These are phyloP conservation scores for Bruguiera hainesii DNA, from an alignment of 441 rosid genomes.

Conservation along the genomic window DNA sequence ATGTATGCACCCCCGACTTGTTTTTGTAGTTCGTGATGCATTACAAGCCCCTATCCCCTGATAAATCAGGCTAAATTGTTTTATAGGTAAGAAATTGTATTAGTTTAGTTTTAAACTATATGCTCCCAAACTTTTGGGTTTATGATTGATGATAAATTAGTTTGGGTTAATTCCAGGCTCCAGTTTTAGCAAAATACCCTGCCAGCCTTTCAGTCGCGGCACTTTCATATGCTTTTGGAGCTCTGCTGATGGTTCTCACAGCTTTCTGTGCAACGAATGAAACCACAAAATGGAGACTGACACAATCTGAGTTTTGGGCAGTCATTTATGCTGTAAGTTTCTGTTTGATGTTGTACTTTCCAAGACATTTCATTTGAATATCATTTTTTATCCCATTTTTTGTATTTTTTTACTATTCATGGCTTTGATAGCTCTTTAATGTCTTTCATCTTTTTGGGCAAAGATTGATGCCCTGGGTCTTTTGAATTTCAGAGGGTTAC, in stretches of 20 bases:
- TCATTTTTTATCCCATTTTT: not conserved
- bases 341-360: constrained; percentile 10
- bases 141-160: constrained; percentile 2
- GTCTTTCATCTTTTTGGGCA: not conserved
- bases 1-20: too few species aligned
- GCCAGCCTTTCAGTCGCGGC: constrained; percentile 90
- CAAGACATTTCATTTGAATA: not conserved
- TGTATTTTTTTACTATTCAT: not conserved
- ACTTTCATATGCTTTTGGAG: constrained; percentile 75
- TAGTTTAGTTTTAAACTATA: not conserved
- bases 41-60: too few species aligned
- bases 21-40: too few species aligned
- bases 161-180: constrained; percentile 58
- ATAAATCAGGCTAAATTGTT: too few species aligned
- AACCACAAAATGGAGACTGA: constrained; percentile 80
- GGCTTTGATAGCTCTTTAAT: not conserved
- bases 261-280: constrained; percentile 61
- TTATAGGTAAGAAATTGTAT: not conserved
- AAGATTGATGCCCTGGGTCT: not conserved
- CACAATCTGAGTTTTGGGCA: constrained; percentile 73
- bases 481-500: too few species aligned
- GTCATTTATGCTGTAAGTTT: constrained; percentile 91
- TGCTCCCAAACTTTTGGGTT: not conserved
- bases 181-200: constrained; percentile 76
- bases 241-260: constrained; percentile 66